phyloP scores from a whole-genome alignment of 352 stramenopile species.

The Phytophthora idaei region DNA sequence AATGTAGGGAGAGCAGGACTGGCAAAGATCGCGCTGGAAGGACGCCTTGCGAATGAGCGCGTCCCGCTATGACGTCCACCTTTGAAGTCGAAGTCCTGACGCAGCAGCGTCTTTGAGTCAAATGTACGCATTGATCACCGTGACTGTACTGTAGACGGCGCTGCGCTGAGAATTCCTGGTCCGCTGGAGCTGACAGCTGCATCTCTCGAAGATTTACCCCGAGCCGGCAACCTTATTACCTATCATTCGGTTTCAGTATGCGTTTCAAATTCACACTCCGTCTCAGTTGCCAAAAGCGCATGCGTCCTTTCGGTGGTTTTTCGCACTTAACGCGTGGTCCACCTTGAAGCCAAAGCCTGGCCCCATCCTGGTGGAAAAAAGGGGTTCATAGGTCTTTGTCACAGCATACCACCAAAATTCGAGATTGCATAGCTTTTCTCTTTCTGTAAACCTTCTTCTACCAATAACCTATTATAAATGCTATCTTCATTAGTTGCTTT shows the following conservation, averaged over 20 bases:
- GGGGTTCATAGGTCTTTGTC: neutral
- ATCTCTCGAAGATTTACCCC: constrained; percentile 4
- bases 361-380: constrained; percentile 30
- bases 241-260: constrained; percentile 18
- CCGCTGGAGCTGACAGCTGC: constrained; percentile 21
- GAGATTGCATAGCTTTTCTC: neutral
- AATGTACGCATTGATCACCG: too few relatives aligned
- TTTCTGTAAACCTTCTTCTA: neutral
- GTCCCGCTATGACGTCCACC: too few relatives aligned
- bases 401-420: constrained; percentile 3
- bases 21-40: constrained; percentile 2
- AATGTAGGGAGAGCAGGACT: too few relatives aligned
- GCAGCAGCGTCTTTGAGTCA: too few relatives aligned
- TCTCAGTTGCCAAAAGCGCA: constrained; percentile 32
- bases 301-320: constrained; percentile 24
- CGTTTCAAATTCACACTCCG: constrained; percentile 13
- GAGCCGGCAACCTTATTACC: constrained; percentile 23
- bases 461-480: constrained; percentile 10
- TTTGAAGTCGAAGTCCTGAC: too few relatives aligned
- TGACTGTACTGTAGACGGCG: too few relatives aligned
- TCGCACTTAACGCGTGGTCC: constrained; percentile 33
- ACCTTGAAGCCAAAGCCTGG: constrained; percentile 36
- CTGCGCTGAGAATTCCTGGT: neutral
- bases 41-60: too few relatives aligned
- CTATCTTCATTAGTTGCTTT: neutral